A percentile compares a stretch with the other conserved stretches of the same genome.
phyloP scores from a whole-genome alignment of 176 grass and related monocot species.

The Poa annua region DNA sequence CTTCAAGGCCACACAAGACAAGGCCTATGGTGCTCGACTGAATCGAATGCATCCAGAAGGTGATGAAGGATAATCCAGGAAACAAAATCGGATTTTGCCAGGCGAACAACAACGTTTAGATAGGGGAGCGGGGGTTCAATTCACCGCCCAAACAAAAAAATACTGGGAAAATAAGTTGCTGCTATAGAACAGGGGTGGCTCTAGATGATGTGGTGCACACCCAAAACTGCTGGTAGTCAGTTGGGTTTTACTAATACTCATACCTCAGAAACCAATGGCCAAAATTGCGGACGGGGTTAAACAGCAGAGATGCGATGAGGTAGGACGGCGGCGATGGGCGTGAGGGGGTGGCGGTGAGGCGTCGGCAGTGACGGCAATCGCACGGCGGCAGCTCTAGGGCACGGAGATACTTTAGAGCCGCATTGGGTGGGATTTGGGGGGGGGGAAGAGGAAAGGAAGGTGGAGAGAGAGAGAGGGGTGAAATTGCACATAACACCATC shows the following conservation, averaged over 20 bases:
- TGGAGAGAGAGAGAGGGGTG: background rate
- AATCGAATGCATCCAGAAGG: slow-evolving; percentile 11
- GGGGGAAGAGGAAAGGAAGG: background rate
- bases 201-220: slow-evolving; percentile 3
- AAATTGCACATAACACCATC: no score
- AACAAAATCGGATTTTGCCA: background rate
- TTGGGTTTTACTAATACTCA: slow-evolving; percentile 1
- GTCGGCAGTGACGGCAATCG: background rate
- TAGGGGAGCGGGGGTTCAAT: background rate
- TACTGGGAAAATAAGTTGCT: background rate
- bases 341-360: background rate
- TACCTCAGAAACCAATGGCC: background rate
- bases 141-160: background rate
- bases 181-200: background rate
- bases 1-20: background rate
- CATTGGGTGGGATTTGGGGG: slow-evolving; percentile 22
- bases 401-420: slow-evolving; percentile 3
- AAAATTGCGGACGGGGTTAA: slow-evolving; percentile 14
- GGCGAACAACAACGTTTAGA: background rate
- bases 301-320: slow-evolving; percentile 7
- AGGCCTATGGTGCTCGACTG: background rate
- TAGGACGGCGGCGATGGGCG: background rate
- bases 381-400: slow-evolving; percentile 4
- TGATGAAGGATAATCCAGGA: background rate
- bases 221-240: background rate